phyloP scores from a whole-genome alignment of 108 stramenopile species.

The Poteriospumella lacustris region DNA sequence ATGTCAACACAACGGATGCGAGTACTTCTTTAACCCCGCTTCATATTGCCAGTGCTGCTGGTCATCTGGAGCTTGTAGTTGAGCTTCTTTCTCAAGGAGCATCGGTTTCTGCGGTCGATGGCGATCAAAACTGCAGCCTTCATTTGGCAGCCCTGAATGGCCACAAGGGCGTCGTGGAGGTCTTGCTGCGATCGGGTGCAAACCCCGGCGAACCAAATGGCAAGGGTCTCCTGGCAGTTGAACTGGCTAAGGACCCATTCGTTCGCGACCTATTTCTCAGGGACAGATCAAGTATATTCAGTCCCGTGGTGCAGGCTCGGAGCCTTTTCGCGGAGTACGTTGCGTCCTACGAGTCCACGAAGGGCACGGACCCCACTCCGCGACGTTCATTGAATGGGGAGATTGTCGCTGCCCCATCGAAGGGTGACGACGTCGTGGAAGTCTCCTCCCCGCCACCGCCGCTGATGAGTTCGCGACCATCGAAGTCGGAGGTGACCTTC shows the following conservation, averaged over 20 bases:
- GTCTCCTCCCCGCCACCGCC: no score
- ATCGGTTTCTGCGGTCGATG: neutral
- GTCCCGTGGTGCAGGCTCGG: neutral
- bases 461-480: no score
- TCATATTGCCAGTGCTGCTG: neutral
- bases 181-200: slow-evolving; percentile 15
- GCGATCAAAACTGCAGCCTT: neutral
- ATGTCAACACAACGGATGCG: neutral
- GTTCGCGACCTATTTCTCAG: neutral
- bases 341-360: neutral
- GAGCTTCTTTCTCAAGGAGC: slow-evolving; percentile 14
- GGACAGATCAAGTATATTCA: neutral
- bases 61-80: neutral
- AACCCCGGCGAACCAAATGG: neutral
- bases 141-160: neutral
- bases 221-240: neutral
- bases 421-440: no score
- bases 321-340: neutral
- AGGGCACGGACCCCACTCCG: neutral
- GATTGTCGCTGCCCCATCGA: neutral
- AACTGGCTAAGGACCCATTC: neutral
- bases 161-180: neutral
- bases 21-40: neutral
- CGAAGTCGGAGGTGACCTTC: no score
- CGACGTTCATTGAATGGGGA: neutral